Base-by-base conservation (phyloP, 495 filamentous ascomycete genomes). In the Parachaetomium inaequale region DNA sequence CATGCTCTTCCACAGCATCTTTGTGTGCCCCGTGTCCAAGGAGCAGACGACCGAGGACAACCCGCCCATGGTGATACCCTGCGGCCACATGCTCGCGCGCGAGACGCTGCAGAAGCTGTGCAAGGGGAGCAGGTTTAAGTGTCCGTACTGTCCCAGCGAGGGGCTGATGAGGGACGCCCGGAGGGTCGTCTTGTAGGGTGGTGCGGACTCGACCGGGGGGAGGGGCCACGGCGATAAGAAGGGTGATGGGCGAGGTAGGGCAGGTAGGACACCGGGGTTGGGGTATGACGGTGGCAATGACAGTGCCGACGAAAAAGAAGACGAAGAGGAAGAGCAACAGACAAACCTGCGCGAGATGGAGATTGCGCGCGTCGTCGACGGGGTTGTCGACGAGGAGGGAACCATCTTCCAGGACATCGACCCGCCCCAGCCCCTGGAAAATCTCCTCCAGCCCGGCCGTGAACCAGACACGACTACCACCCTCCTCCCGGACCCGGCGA, bases 11-110 rank as follows among this genome's bases (percentile, higher is more conserved):
- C 94, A 99, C 74, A 88, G 86, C 46, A 96, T 99, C 69, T 98
- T 99, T 69, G 94, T 99, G 32, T 99, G 94, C 69, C 94, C 94
- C 4, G 95, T 99, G 14, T 89, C 86, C 64, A 97, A 96, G 75
- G 95, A 95, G 66, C 94, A 99, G 72, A 90, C 89, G 0, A 98
- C 93, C 0, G 94, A 97, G 67, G 72, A 78, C 19, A 99, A 98
- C 72, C 93, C 94, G 19, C 94, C 94, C 2, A 94, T 97, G 88
- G 96, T 97, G 85, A 88, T 99, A 74, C 92, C 92, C 3, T 99
- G 94, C 68, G 94, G 94, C 7, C 94, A 99, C 73, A 93, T 98
- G 31, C 86, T 99, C 58, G 90, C 91, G 19, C 82, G 87, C 58
- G 93, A 97, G 74, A 90, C 86, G 7, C 75, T 99, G 51, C 82